These are phyloP conservation scores for Yarrowia keelungensis DNA, from an alignment of 805 yeast species.

Conservation along the genomic window DNA sequence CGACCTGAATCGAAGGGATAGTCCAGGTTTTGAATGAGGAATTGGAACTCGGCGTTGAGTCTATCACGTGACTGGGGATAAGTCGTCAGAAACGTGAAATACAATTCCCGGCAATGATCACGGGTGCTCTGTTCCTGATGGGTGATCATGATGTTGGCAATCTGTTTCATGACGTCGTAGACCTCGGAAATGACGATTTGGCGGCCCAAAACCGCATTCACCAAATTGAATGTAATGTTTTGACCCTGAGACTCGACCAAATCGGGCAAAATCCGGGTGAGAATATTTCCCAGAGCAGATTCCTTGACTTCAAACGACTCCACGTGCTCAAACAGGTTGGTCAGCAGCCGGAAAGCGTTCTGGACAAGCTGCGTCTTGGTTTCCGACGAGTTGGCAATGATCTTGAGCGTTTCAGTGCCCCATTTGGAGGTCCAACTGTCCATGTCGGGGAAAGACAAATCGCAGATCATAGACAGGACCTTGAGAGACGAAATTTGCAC, in stretches of 20 bases:
- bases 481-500: slow-evolving; percentile 73
- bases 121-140: slow-evolving; percentile 84
- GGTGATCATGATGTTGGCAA: slow-evolving; percentile 86
- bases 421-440: slow-evolving; percentile 48
- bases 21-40: slow-evolving; percentile 77
- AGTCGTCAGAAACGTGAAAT: slow-evolving; percentile 85
- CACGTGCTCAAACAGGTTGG: slow-evolving; percentile 74
- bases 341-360: slow-evolving; percentile 73
- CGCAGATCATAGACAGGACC: slow-evolving; percentile 64
- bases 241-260: slow-evolving; percentile 88
- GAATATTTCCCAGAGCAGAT: slow-evolving; percentile 72
- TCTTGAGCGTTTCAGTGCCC: slow-evolving; percentile 51
- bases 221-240: slow-evolving; percentile 83
- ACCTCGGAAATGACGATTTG: slow-evolving; percentile 84
- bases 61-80: slow-evolving; percentile 92
- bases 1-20: slow-evolving; percentile 89
- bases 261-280: slow-evolving; percentile 80
- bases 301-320: slow-evolving; percentile 70
- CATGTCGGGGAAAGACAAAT: slow-evolving; percentile 66
- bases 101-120: slow-evolving; percentile 82
- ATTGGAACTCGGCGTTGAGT: slow-evolving; percentile 80
- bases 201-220: slow-evolving; percentile 77
- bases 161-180: slow-evolving; percentile 83
- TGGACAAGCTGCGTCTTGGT: slow-evolving; percentile 84
- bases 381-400: slow-evolving; percentile 76